A percentile compares a stretch with the other conserved stretches of the same genome.
Evolutionary conservation across 2,329 filamentous ascomycete genomes (phyloP).

Genomic region (Fusarium duplospermum): DNA sequence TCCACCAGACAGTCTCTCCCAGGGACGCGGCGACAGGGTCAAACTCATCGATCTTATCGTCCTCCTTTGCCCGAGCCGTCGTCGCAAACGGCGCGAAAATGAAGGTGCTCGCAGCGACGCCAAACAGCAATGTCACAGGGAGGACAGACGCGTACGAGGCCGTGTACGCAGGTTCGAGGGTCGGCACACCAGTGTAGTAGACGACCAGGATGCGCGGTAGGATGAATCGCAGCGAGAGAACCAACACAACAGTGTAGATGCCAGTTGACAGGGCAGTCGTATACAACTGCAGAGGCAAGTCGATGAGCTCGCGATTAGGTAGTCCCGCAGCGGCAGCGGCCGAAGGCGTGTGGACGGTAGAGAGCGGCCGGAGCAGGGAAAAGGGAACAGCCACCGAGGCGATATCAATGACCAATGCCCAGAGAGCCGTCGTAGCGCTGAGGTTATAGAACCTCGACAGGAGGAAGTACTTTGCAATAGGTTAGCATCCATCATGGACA

Average conservation of each 20-base stretch:
- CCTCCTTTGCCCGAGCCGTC: conserved; percentile 60
- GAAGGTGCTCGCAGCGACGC: conserved; percentile 78
- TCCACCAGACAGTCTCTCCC: conserved; percentile 76
- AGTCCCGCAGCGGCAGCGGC: conserved; percentile 53
- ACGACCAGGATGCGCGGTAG: conserved; percentile 78
- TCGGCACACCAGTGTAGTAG: conserved; percentile 79
- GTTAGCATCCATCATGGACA: conserved; percentile 26
- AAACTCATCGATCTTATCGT: conserved; percentile 65
- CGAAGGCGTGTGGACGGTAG: conserved; percentile 70
- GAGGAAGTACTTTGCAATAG: conserved; percentile 71
- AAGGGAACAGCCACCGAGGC: conserved; percentile 79
- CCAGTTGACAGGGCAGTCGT: conserved; percentile 76
- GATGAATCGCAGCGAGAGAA: conserved; percentile 74
- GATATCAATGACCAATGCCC: conserved; percentile 75
- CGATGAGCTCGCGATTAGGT: conserved; percentile 74
- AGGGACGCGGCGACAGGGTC: conserved; percentile 74
- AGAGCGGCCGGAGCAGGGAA: conserved; percentile 76
- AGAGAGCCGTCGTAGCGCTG: conserved; percentile 67
- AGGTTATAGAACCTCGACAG: conserved; percentile 82
- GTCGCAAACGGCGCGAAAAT: conserved; percentile 78
- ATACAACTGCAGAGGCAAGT: conserved; percentile 70
- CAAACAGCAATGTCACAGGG: conserved; percentile 68
- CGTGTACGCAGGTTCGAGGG: conserved; percentile 74
- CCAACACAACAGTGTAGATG: conserved; percentile 81
- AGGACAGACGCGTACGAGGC: conserved; percentile 71